Conservation (phyloP, 1,139 yeast genomes). For the Pichiaceae sp. region DNA sequence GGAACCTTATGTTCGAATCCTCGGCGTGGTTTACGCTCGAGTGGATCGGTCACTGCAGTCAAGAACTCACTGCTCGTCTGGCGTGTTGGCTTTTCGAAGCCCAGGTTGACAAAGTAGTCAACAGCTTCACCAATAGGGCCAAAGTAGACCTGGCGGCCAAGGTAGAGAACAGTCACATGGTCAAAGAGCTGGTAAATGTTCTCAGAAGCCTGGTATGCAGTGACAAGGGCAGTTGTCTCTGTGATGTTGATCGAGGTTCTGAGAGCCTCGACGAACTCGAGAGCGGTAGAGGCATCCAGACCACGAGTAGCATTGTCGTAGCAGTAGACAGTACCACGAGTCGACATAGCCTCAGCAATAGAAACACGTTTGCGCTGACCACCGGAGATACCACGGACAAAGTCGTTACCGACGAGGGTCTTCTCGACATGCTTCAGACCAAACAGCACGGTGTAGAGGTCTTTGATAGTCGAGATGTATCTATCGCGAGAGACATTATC, state of each 20-base stretch:
- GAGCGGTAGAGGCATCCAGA: constrained; percentile 68
- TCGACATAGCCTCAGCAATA: constrained; percentile 57
- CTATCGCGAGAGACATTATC: constrained; percentile 28
- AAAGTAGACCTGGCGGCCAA: constrained; percentile 69
- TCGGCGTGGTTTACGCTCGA: constrained; percentile 26
- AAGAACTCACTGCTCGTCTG: constrained; percentile 82
- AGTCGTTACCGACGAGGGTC: constrained; percentile 64
- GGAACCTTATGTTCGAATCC: constrained; percentile 38
- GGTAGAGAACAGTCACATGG: constrained; percentile 62
- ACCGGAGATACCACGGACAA: constrained; percentile 69
- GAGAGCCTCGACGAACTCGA: constrained; percentile 65
- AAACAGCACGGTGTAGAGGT: constrained; percentile 41
- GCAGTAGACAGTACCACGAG: constrained; percentile 53
- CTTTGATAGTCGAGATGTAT: constrained; percentile 33
- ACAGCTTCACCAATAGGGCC: constrained; percentile 57
- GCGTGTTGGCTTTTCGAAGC: constrained; percentile 60
- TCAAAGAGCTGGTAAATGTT: constrained; percentile 70
- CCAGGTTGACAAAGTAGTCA: constrained; percentile 54
- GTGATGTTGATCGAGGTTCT: constrained; percentile 53
- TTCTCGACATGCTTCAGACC: constrained; percentile 43
- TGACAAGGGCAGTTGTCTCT: constrained; percentile 57
- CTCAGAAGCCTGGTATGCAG: constrained; percentile 77
- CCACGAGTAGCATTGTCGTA: constrained; percentile 75
- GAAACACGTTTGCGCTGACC: constrained; percentile 79
- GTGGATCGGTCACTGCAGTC: constrained; percentile 69